A percentile compares a stretch with the other conserved stretches of the same genome.
Conservation (phyloP, 805 yeast species). For the Sugiyamaella smithiae region DNA sequence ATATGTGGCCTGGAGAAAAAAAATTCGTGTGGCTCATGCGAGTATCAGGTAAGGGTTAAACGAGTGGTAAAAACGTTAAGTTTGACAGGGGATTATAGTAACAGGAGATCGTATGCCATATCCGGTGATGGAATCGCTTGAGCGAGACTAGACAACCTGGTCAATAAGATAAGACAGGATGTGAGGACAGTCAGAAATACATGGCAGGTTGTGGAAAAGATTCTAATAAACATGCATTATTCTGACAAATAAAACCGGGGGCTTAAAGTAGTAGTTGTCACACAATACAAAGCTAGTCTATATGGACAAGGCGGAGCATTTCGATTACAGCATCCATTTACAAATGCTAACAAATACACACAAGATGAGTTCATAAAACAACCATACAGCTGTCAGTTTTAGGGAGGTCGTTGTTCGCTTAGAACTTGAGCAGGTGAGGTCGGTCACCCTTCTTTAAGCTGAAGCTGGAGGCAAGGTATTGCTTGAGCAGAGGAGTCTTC, state of each 20-base stretch:
- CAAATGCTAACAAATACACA: slow-evolving; percentile 1
- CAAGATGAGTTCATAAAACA: slow-evolving; percentile 1
- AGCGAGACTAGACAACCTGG: too few species aligned
- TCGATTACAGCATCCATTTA: slow-evolving; percentile 2
- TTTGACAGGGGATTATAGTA: too few species aligned
- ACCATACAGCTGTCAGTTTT: background rate
- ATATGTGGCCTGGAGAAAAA: background rate
- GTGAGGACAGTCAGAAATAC: too few species aligned
- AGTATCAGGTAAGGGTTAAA: background rate
- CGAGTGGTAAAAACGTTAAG: too few species aligned
- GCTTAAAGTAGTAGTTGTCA: too few species aligned
- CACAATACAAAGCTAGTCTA: background rate
- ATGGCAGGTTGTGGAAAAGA: too few species aligned
- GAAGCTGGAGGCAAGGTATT: slow-evolving; percentile 93
- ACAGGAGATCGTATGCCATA: too few species aligned
- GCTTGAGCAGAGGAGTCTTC: slow-evolving; percentile 95
- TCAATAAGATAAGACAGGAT: too few species aligned
- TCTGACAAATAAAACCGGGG: too few species aligned
- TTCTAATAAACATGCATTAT: too few species aligned
- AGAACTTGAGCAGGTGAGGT: slow-evolving; percentile 97
- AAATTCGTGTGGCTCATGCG: background rate
- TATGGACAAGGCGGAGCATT: background rate
- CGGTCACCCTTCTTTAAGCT: slow-evolving; percentile 97
- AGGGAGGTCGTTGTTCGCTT: slow-evolving; percentile 36
- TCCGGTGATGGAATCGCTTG: too few species aligned